phyloP scores from a whole-genome alignment of 768 basidiomycete genomes.

The Russula ochroleuca region DNA sequence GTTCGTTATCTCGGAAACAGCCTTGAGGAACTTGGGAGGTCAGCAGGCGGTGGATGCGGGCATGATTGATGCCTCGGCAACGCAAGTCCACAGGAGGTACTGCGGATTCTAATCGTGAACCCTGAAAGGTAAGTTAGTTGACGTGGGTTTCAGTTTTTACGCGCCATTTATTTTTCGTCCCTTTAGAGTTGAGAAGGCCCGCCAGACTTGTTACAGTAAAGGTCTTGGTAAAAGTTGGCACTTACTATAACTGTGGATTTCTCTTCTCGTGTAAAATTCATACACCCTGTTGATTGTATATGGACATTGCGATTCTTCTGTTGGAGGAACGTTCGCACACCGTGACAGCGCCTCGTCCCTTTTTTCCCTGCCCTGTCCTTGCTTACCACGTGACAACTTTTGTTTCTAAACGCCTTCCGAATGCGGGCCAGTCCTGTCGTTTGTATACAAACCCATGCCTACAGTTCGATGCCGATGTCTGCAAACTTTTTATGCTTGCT shows the following conservation, averaged over 20 bases:
- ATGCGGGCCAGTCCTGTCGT: too few relatives aligned
- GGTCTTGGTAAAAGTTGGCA: too few relatives aligned
- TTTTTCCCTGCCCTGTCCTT: too few relatives aligned
- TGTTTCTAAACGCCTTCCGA: too few relatives aligned
- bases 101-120: neutral
- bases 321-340: too few relatives aligned
- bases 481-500: too few relatives aligned
- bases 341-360: neutral
- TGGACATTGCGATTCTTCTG: neutral
- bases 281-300: neutral
- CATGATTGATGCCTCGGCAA: neutral
- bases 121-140: neutral
- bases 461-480: too few relatives aligned
- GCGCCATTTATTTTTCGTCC: neutral
- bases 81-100: neutral
- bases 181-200: neutral
- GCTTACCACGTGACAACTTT: too few relatives aligned
- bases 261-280: neutral
- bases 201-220: neutral
- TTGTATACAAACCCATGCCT: too few relatives aligned
- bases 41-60: neutral
- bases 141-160: neutral
- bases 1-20: neutral
- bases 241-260: neutral
- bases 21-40: neutral